These are phyloP conservation scores for Purpureocillium lavendulum DNA, from an alignment of 2,329 filamentous ascomycete genomes.

Conservation along the genomic window DNA sequence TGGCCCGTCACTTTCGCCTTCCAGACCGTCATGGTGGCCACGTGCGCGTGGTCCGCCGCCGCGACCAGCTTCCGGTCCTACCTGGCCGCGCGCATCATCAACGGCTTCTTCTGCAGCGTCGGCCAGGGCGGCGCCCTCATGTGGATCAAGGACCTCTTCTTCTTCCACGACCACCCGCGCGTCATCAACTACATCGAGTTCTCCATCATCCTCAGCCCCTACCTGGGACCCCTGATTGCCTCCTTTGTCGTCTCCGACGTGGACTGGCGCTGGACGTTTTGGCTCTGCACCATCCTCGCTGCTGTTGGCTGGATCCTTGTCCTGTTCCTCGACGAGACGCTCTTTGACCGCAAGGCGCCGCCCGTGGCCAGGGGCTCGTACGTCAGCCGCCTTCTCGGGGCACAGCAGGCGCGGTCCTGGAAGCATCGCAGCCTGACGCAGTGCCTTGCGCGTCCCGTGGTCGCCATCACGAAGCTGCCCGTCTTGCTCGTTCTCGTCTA, in stretches of 20 bases:
- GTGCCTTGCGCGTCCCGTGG: slow-evolving; percentile 28
- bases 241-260: slow-evolving; percentile 40
- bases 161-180: slow-evolving; percentile 46
- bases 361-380: slow-evolving; percentile 16
- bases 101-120: slow-evolving; percentile 37
- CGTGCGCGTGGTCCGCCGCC: slow-evolving; percentile 28
- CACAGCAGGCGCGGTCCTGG: slow-evolving; percentile 6
- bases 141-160: slow-evolving; percentile 51
- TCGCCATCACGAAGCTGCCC: slow-evolving; percentile 29
- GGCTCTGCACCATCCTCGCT: slow-evolving; percentile 34
- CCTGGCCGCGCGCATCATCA: slow-evolving; percentile 24
- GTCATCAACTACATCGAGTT: slow-evolving; percentile 41
- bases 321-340: slow-evolving; percentile 38
- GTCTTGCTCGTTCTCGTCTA: slow-evolving; percentile 20
- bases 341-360: slow-evolving; percentile 35
- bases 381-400: slow-evolving; percentile 13
- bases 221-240: slow-evolving; percentile 33
- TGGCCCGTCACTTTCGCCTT: slow-evolving; percentile 29
- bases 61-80: slow-evolving; percentile 34
- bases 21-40: slow-evolving; percentile 25
- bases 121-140: slow-evolving; percentile 37
- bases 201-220: slow-evolving; percentile 32
- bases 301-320: slow-evolving; percentile 28
- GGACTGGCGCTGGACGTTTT: slow-evolving; percentile 37
- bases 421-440: slow-evolving; percentile 27